A percentile compares a stretch with the other conserved stretches of the same genome.
Conservation (phyloP, 2,329 filamentous ascomycete genomes). For the Colletotrichum musicola region DNA sequence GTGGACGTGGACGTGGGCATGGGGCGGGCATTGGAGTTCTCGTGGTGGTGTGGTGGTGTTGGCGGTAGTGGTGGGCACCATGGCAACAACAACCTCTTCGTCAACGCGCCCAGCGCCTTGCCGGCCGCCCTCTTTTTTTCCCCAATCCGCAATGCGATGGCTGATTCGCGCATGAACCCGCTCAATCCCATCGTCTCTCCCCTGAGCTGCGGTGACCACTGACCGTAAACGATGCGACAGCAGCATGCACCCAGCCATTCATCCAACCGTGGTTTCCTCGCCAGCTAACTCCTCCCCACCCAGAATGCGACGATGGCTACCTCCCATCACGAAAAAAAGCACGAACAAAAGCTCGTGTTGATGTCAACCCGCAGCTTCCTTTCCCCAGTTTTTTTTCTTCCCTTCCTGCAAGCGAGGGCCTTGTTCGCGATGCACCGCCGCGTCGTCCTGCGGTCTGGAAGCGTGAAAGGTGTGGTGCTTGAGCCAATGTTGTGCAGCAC, state of each 20-base stretch:
- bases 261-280: slow-evolving; percentile 26
- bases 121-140: slow-evolving; percentile 4
- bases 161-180: slow-evolving; percentile 37
- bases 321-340: slow-evolving; percentile 1
- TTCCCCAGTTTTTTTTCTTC: slow-evolving; percentile 29
- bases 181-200: slow-evolving; percentile 15
- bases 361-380: slow-evolving; percentile 34
- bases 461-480: slow-evolving; percentile 31
- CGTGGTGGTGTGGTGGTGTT: too few relatives aligned
- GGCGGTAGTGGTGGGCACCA: slow-evolving; percentile 14
- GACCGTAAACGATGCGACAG: slow-evolving; percentile 33
- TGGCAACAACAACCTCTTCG: slow-evolving; percentile 23
- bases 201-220: slow-evolving; percentile 20
- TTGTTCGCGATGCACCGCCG: slow-evolving; percentile 30
- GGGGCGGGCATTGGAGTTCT: background rate
- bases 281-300: slow-evolving; percentile 25
- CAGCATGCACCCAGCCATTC: slow-evolving; percentile 38
- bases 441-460: slow-evolving; percentile 31
- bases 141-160: slow-evolving; percentile 9
- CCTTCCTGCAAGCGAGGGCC: slow-evolving; percentile 28
- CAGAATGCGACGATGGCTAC: slow-evolving; percentile 17
- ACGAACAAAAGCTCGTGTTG: slow-evolving; percentile 35
- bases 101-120: slow-evolving; percentile 12
- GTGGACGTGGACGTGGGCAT: slow-evolving; percentile 5
- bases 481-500: slow-evolving; percentile 43